Evolutionary conservation across 106 monocot species (phyloP).

Genomic region (Narthecium ossifragum): DNA sequence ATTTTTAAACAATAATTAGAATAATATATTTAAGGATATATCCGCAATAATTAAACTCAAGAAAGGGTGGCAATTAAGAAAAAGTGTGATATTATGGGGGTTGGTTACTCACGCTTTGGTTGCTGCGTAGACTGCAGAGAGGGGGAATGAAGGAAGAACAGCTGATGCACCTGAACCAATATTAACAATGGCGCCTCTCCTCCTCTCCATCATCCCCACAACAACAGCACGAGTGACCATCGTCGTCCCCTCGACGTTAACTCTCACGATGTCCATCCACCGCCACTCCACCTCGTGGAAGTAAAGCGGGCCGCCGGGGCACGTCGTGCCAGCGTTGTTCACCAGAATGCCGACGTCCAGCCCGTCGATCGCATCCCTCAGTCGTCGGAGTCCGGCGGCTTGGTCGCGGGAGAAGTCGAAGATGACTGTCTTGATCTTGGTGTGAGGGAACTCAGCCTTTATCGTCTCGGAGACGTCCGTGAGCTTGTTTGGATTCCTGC

Average conservation of each 20-base stretch:
- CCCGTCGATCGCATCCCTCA: constrained; percentile 47
- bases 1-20: no score
- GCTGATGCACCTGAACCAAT: constrained; percentile 78
- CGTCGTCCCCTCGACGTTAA: constrained; percentile 82
- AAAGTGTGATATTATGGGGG: no score
- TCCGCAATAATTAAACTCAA: no score
- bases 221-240: constrained; percentile 74
- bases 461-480: constrained; percentile 34
- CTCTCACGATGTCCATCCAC: constrained; percentile 50
- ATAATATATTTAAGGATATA: no score
- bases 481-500: constrained; percentile 73
- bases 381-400: constrained; percentile 22
- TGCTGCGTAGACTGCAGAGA: constrained; percentile 82
- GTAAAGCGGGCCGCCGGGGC: constrained; percentile 75
- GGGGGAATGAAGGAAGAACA: constrained; percentile 82
- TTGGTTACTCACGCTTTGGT: constrained; percentile 94
- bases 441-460: constrained; percentile 17
- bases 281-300: constrained; percentile 81
- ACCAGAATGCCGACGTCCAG: constrained; percentile 79
- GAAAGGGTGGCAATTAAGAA: no score
- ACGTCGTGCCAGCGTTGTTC: constrained; percentile 85
- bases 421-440: constrained; percentile 38
- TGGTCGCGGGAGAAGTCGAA: constrained; percentile 65
- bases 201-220: constrained; percentile 74
- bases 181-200: constrained; percentile 77